phyloP scores from a whole-genome alignment of 441 rosid species.

The Breynia disticha region DNA sequence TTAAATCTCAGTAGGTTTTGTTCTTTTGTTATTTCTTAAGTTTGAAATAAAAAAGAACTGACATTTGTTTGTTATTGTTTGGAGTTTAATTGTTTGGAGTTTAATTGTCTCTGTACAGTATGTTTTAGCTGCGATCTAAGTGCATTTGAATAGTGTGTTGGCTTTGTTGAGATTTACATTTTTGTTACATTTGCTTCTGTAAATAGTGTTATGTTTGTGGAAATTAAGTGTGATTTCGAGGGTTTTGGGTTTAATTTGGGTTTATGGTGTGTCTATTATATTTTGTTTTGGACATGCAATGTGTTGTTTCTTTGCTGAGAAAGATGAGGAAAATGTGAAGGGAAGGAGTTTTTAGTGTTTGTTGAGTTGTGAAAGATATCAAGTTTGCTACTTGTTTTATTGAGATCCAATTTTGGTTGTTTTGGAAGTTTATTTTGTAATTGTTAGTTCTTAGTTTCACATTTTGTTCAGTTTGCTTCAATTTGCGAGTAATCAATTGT shows the following conservation, averaged over 20 bases:
- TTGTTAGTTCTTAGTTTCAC: constrained; percentile 3
- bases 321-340: constrained; percentile 13
- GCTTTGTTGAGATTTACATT: constrained; percentile 18
- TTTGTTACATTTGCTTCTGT: constrained; percentile 25
- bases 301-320: constrained; percentile 20
- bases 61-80: constrained; percentile 2
- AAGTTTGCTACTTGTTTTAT: constrained; percentile 13
- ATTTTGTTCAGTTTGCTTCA: constrained; percentile 6
- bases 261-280: constrained; percentile 11
- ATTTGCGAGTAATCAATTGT: constrained; percentile 3
- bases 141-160: constrained; percentile 25
- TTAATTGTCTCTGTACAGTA: constrained; percentile 4
- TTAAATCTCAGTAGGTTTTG: constrained; percentile 44
- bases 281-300: constrained; percentile 16
- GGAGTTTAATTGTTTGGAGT: constrained; percentile 6
- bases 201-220: constrained; percentile 14
- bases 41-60: too few species aligned
- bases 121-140: constrained; percentile 29
- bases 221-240: constrained; percentile 17
- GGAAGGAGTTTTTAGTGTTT: constrained; percentile 15
- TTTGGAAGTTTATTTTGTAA: constrained; percentile 1
- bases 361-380: constrained; percentile 16
- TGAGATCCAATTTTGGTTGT: not conserved
- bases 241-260: not conserved
- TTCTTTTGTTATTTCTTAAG: constrained; percentile 7